Percentiles rank a stretch among this genome's conserved stretches.
Conservation (phyloP, 2,329 filamentous ascomycete genomes). For the Dothistroma septosporum region DNA sequence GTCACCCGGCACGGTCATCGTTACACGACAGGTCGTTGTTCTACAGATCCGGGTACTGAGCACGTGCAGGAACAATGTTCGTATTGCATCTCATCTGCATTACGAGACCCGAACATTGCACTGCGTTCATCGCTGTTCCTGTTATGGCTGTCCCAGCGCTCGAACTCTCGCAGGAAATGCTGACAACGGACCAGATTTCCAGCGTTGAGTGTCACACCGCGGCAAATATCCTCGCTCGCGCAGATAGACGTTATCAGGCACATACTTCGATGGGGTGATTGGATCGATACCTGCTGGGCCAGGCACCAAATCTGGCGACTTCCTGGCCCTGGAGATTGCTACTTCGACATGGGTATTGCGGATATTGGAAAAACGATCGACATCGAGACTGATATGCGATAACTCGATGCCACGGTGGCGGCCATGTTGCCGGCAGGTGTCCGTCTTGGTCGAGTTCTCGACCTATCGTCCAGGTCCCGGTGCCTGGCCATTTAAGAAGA, state of each 20-base stretch:
- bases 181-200: neutral
- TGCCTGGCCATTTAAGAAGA: neutral
- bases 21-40: constrained; percentile 2
- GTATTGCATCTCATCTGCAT: constrained; percentile 10
- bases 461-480: neutral
- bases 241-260: neutral
- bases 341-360: constrained; percentile 1
- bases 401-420: constrained; percentile 4
- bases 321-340: neutral
- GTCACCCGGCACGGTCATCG: neutral
- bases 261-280: neutral
- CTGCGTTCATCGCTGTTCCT: constrained; percentile 6
- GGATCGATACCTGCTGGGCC: neutral
- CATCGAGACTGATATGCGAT: constrained; percentile 8
- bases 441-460: constrained; percentile 3
- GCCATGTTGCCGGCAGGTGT: constrained; percentile 8
- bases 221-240: neutral
- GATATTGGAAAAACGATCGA: constrained; percentile 3
- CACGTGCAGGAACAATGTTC: constrained; percentile 19
- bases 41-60: constrained; percentile 2
- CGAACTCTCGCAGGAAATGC: neutral
- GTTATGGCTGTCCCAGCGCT: neutral
- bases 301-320: neutral
- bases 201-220: constrained; percentile 4
- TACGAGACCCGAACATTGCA: constrained; percentile 4